Base-by-base conservation (phyloP, 225 moss, liverwort and hornwort species). In the Marchantia polymorpha region DNA sequence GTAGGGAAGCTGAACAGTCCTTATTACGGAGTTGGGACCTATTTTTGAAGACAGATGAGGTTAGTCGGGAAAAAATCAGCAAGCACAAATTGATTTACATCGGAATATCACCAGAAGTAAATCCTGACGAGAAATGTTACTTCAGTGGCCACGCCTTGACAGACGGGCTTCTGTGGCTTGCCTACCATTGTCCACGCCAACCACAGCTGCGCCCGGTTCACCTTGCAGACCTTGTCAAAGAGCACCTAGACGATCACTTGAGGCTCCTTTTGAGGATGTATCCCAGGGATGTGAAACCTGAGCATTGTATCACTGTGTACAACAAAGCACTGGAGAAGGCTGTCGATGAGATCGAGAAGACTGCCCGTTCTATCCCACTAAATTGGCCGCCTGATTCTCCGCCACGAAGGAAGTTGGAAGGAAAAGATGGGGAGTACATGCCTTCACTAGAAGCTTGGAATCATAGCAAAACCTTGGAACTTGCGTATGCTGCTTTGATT, bases 121-220 rank as follows among this genome's bases (percentile, higher is more conserved):
- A 77, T 76, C 72, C 29, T 27, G 72, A 67, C 58, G 63, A 63
- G 15, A 82, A 76, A 49, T 77, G 65, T 10, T 89, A 90, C 30
- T 95, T 75, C 77, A 88, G 89, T 81, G 93, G 94, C 72, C 88
- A 85, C 58, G 89, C 90, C 54, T 89, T 99, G 80, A 84, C 75
- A 48, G 90, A 91, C 48, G 95, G 95, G 12, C 78, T 99, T 56
- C 75, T 85, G 47, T 95, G 95, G 95, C 83, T 99, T 73, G 99
- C 95, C 26, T 89, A 86, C 31, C 84, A 81, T 64, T 81, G 82
- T 78, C 83, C 93, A 47, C 26, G 80, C 72, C 95, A 92, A 79
- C 99, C 95, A 25, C 89, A 85, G 65, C 81, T 99, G 80, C 86
- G 91, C 67, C 81, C 86, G 70, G 66, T 92, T 80, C 89, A 89